Evolutionary conservation across 371 early-diverging fungal genomes (phyloP).

Genomic region (Zancudomyces culisetae): DNA sequence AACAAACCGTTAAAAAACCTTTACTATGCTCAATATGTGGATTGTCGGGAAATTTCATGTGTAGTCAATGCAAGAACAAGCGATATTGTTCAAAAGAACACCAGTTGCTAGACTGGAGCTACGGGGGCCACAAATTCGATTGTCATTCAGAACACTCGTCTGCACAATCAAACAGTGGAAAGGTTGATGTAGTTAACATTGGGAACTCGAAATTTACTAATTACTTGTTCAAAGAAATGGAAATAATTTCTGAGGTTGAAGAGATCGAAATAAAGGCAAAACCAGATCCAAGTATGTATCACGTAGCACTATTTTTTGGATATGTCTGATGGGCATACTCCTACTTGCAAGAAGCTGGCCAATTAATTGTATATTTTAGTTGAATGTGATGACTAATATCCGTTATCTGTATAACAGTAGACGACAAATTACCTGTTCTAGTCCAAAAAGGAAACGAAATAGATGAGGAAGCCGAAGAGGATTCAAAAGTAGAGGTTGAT

Average conservation of each 20-base stretch:
- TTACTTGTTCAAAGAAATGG: background rate
- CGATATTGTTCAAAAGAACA: constrained; percentile 72
- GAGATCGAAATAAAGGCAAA: background rate
- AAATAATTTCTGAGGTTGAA: constrained; percentile 7
- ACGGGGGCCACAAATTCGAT: constrained; percentile 45
- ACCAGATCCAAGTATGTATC: background rate
- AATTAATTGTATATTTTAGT: too few relatives aligned
- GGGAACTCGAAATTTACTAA: constrained; percentile 49
- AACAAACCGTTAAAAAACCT: constrained; percentile 6
- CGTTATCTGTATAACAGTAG: too few relatives aligned
- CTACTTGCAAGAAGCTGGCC: too few relatives aligned
- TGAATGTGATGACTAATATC: too few relatives aligned
- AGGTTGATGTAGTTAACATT: constrained; percentile 42
- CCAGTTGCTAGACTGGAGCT: constrained; percentile 67
- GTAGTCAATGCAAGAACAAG: constrained; percentile 49
- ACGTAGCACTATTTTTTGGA: too few relatives aligned
- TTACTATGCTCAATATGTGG: constrained; percentile 53
- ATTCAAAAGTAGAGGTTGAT: constrained; percentile 65
- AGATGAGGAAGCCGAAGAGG: constrained; percentile 7
- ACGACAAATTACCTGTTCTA: too few relatives aligned
- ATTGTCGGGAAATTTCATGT: constrained; percentile 50
- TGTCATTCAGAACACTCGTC: constrained; percentile 29
- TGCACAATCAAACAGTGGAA: constrained; percentile 4
- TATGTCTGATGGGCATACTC: too few relatives aligned
- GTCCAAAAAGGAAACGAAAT: constrained; percentile 9